phyloP scores from a whole-genome alignment of 1,284 basidiomycete genomes.

The Austroboletus niveus region DNA sequence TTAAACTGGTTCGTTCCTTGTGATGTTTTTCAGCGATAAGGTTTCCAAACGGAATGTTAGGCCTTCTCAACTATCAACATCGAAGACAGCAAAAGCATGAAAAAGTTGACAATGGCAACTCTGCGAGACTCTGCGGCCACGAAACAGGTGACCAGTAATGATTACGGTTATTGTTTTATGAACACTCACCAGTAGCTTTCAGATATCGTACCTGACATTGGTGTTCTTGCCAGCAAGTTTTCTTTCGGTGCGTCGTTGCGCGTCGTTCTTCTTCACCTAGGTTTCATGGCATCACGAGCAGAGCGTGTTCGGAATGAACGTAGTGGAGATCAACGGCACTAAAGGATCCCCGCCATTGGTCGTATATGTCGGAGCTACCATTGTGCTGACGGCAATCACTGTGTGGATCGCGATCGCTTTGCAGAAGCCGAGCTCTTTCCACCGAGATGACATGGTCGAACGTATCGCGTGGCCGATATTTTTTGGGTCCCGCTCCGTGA shows the following conservation, averaged over 20 bases:
- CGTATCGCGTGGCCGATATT: conserved; percentile 23
- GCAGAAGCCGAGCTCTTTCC: conserved; percentile 28
- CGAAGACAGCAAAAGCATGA: conserved; percentile 46
- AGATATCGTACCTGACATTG: conserved; percentile 35
- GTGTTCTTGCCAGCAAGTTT: conserved; percentile 34
- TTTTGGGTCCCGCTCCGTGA: neutral
- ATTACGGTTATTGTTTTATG: neutral
- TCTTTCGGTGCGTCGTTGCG: conserved; percentile 36
- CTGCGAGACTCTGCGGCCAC: conserved; percentile 49
- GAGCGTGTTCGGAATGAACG: conserved; percentile 41
- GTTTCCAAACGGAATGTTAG: conserved; percentile 28
- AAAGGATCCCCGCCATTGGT: conserved; percentile 30
- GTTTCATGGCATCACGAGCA: conserved; percentile 11
- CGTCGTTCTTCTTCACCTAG: neutral
- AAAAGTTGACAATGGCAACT: conserved; percentile 45
- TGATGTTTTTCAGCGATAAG: neutral
- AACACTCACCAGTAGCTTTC: neutral
- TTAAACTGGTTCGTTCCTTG: conserved; percentile 39
- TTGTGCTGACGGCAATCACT: conserved; percentile 48
- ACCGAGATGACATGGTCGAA: conserved; percentile 3
- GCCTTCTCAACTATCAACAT: conserved; percentile 51
- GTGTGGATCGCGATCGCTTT: conserved; percentile 43
- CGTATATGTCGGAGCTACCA: conserved; percentile 42
- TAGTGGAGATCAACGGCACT: conserved; percentile 37
- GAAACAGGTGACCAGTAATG: conserved; percentile 37